Evolutionary conservation across 2,329 filamentous ascomycete species (phyloP), one percentile per base, ranked within the genome.

Genomic region (Capronia americana): DNA sequence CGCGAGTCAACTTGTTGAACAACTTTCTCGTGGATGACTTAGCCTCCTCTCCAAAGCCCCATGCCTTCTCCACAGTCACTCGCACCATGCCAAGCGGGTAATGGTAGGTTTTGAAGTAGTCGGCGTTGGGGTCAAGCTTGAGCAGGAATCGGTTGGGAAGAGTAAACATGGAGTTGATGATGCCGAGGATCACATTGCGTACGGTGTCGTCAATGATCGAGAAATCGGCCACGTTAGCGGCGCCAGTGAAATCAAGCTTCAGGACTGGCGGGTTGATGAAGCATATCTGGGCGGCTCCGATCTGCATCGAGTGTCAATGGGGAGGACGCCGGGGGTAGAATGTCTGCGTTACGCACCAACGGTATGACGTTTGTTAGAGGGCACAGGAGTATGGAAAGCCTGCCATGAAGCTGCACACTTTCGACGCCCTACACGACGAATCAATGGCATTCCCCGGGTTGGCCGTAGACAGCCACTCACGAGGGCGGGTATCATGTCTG

Each of bases 91-190:
- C 67, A 56, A 69, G 41, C 41, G 67, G 67, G 44, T 69, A 67
- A 30, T 69, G 67, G 67, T 58, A 69, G 59, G 64, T 67, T 57
- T 69, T 54, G 61, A 81, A 74, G 64, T 79, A 80, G 34, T 72
- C 66, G 12, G 70, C 57, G 56, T 82, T 74, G 4, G 75, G 77
- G 30, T 74, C 72, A 23, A 81, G 73, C 69, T 79, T 75, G 54
- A 69, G 54, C 55, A 69, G 67, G 60, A 66, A 67, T 32, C 67
- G 64, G 60, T 69, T 69, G 64, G 67, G 67, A 32, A 69, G 64
- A 24, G 67, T 69, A 50, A 69, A 69, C 67, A 69, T 69, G 64
- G 64, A 66, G 64, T 69, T 69, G 67, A 69, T 69, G 61, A 69
- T 69, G 64, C 67, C 67, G 11, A 69, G 67, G 54, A 69, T 69